Conservation (phyloP, 257 asterid species). For the Rehmannia glutinosa region DNA sequence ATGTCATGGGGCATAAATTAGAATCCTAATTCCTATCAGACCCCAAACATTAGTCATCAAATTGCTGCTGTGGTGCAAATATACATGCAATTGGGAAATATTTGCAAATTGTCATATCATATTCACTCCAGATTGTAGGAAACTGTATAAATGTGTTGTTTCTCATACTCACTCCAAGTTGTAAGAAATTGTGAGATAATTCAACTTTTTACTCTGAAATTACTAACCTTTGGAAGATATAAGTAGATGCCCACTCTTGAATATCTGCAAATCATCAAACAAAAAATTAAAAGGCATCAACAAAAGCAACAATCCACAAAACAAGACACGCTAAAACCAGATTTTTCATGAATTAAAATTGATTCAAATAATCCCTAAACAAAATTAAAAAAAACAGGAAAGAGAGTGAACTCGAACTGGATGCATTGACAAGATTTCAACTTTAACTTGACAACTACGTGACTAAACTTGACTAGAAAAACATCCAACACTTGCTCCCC, state of each 20-base stretch:
- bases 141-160: background rate
- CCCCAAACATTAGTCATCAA: constrained; percentile 7
- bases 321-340: constrained; percentile 10
- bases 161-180: background rate
- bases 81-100: background rate
- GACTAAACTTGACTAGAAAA: constrained; percentile 30
- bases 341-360: background rate
- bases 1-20: background rate
- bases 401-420: background rate
- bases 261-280: constrained; percentile 53
- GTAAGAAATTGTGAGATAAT: background rate
- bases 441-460: constrained; percentile 1
- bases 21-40: background rate
- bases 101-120: constrained; percentile 1
- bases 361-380: background rate
- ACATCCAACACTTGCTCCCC: background rate
- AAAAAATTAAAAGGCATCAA: constrained; percentile 3
- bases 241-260: constrained; percentile 92
- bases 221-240: constrained; percentile 87
- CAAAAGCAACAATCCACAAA: constrained; percentile 11
- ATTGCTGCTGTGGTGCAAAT: background rate
- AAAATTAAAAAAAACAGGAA: background rate
- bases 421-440: background rate
- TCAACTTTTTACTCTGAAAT: background rate
- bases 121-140: constrained; percentile 5